Percentiles rank a stretch among this genome's conserved stretches.
These are phyloP conservation scores for Platanus orientalis DNA, from an alignment of 164 flowering plant species.

Conservation along the genomic window DNA sequence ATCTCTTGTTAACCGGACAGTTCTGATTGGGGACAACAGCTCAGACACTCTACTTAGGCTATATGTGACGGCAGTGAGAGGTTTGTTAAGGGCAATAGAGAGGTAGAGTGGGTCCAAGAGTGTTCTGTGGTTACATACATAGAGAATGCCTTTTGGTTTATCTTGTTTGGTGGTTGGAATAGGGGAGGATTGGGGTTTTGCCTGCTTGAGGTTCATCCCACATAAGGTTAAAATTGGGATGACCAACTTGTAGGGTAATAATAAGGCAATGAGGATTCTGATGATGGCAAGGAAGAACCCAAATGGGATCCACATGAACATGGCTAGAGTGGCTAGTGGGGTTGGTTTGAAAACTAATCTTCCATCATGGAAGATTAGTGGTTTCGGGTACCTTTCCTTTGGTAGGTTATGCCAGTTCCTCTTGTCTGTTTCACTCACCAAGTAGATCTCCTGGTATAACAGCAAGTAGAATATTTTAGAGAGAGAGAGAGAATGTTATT, in stretches of 20 bases:
- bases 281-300: constrained; percentile 53
- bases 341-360: constrained; percentile 80
- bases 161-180: not conserved
- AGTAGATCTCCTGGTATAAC: constrained; percentile 2
- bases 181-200: not conserved
- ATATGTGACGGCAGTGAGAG: constrained; percentile 78
- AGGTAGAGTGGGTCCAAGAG: constrained; percentile 75
- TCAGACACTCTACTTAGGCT: constrained; percentile 77
- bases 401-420: constrained; percentile 22
- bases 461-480: not conserved
- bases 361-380: constrained; percentile 90
- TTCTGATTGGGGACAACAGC: constrained; percentile 57
- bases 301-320: constrained; percentile 80
- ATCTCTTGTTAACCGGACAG: constrained; percentile 68
- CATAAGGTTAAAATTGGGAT: constrained; percentile 19
- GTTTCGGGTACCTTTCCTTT: too few species aligned
- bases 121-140: constrained; percentile 75
- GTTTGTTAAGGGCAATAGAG: constrained; percentile 30
- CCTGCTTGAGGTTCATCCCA: constrained; percentile 42
- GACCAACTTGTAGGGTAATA: constrained; percentile 44
- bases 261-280: constrained; percentile 42
- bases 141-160: constrained; percentile 42
- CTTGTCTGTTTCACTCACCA: too few species aligned
- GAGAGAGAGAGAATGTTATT: constrained; percentile 14
- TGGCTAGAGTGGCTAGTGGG: constrained; percentile 52